Percentiles rank a stretch among this genome's conserved stretches.
Evolutionary conservation across 2,329 filamentous ascomycete genomes (phyloP).

Genomic region (Karstenula rhodostoma): DNA sequence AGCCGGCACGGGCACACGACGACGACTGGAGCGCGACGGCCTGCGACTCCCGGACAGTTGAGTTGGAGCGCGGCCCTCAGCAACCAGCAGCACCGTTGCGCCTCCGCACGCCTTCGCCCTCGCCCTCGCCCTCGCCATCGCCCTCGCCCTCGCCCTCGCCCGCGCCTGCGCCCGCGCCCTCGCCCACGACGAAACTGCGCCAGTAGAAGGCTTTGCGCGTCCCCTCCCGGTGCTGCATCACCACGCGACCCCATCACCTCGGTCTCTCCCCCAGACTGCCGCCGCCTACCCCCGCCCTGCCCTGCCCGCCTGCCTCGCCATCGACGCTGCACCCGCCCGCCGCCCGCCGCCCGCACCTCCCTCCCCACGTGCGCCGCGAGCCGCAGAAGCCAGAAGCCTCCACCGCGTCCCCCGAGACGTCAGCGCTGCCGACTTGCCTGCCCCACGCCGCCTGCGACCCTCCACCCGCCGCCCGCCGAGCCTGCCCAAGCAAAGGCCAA

Average conservation of each 20-base stretch:
- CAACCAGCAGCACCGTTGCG: background rate
- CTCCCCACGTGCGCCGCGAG: slow-evolving; percentile 4
- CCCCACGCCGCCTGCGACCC: slow-evolving; percentile 25
- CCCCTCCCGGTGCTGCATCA: slow-evolving; percentile 6
- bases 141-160: background rate
- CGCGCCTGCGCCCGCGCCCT: too few relatives aligned
- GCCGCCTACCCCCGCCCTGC: background rate
- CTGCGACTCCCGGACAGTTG: background rate
- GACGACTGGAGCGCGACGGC: background rate
- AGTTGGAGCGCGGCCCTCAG: slow-evolving; percentile 8
- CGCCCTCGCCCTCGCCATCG: background rate
- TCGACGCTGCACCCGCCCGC: slow-evolving; percentile 14
- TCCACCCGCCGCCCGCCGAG: slow-evolving; percentile 16
- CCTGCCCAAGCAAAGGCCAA: slow-evolving; percentile 17
- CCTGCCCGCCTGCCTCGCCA: slow-evolving; percentile 1
- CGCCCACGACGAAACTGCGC: slow-evolving; percentile 8
- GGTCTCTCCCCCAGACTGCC: background rate
- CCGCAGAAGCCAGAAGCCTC: slow-evolving; percentile 20
- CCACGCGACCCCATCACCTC: slow-evolving; percentile 10
- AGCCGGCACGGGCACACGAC: background rate
- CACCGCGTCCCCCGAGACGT: slow-evolving; percentile 35
- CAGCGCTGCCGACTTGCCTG: slow-evolving; percentile 26
- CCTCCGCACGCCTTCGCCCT: background rate
- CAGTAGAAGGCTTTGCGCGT: slow-evolving; percentile 3
- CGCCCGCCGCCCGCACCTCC: slow-evolving; percentile 10